Evolutionary conservation across 1,139 yeast species (phyloP), one percentile per base, ranked within the genome.

Genomic region (Hyphopichia buzzinii): DNA sequence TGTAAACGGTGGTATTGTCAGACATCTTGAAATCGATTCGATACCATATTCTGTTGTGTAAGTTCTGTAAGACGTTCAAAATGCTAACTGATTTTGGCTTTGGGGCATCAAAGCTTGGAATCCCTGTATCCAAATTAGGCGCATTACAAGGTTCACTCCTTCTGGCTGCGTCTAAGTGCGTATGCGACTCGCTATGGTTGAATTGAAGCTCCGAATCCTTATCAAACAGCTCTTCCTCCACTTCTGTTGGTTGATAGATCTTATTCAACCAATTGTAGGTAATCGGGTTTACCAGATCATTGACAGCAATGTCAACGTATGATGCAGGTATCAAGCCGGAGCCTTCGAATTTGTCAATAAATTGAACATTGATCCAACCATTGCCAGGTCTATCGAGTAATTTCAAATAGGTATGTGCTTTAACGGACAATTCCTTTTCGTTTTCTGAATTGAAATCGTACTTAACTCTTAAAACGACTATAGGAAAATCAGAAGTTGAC

Each of bases 341-440:
- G 8, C 44, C 41, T 5, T 47, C 40, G n/a, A 54, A 43, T 34
- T 54, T 48, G 33, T 64, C 68, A 29, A 66, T 48, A 31, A 49
- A 50, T 40, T 61, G 55, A 25, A 65, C 72, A 34, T 54, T 43
- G 7, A 66, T 42, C 72, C 72, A 66, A 4, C 71, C 72, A 41
- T 62, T 59, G 4, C 67, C 65, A 2, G 60, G 59, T 28, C 62
- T 49, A 31, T 63, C 61, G 19, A 66, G 34, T 17, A 66, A 50
- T 39, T 59, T 62, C 23, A 64, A 42, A 30, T 58, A 59, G 34
- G 62, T 66, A 8, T 65, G 64, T 24, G 59, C 48, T 8, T 42
- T 40, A 2, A 64, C 52, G 23, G 56, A 42, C 26, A 66, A 50
- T 39, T 66, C 71, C 17, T 48, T 44, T 3, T 41, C 37, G 16